A percentile compares a stretch with the other conserved stretches of the same genome.
Evolutionary conservation across 768 basidiomycete species (phyloP).

Genomic region (Cystofilobasidium bisporidii): DNA sequence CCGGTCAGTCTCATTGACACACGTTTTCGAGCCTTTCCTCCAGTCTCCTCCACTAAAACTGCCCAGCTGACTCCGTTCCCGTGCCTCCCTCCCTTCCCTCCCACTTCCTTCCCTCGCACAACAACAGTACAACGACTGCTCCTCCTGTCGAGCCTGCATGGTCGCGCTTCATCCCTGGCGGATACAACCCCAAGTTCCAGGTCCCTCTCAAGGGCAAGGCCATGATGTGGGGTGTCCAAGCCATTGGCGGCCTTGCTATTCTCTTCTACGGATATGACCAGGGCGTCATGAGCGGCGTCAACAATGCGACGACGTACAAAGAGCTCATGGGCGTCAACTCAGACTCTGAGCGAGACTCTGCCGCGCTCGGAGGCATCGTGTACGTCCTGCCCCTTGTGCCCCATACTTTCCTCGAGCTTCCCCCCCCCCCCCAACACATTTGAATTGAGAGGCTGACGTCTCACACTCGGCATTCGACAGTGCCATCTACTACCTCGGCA

Average conservation of each 20-base stretch:
- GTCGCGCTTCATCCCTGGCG: background rate
- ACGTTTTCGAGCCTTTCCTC: too few species aligned
- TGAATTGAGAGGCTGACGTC: too few species aligned
- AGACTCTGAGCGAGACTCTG: constrained; percentile 17
- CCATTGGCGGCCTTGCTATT: constrained; percentile 14
- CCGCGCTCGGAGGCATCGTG: constrained; percentile 24
- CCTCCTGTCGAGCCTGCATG: background rate
- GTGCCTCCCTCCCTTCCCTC: too few species aligned
- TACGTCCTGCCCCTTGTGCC: background rate
- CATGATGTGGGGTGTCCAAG: constrained; percentile 25
- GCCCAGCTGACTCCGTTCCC: too few species aligned
- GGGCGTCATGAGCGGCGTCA: constrained; percentile 1
- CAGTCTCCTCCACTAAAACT: too few species aligned
- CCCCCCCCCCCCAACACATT: too few species aligned
- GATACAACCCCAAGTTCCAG: background rate
- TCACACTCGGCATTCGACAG: background rate
- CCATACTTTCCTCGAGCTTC: background rate
- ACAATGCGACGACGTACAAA: constrained; percentile 13
- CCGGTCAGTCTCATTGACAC: too few species aligned
- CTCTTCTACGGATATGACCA: constrained; percentile 23
- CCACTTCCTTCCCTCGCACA: too few species aligned
- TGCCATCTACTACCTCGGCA: constrained; percentile 25
- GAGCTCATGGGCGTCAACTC: constrained; percentile 9
- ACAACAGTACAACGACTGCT: background rate
- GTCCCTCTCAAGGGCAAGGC: constrained; percentile 20